Percentiles rank a stretch among this genome's conserved stretches.
These are phyloP conservation scores for Penicillium decumbens DNA, from an alignment of 2,329 filamentous ascomycete species.

Conservation along the genomic window DNA sequence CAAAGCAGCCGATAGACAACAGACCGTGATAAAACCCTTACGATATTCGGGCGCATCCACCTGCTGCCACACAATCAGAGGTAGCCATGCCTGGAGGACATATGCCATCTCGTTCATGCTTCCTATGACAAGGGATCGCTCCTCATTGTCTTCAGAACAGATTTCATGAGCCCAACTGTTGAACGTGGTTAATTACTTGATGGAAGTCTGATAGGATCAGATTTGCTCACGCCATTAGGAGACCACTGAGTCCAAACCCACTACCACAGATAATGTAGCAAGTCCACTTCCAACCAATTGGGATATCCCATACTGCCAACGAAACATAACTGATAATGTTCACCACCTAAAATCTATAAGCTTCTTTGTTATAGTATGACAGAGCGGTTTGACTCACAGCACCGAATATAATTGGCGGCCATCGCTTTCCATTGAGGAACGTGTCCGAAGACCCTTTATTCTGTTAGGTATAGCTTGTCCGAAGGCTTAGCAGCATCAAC, in stretches of 20 bases:
- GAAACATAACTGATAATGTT: constrained; percentile 45
- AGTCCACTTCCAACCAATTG: constrained; percentile 58
- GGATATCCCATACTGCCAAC: constrained; percentile 49
- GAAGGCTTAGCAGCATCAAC: neutral
- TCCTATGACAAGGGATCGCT: constrained; percentile 61
- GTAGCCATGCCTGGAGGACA: constrained; percentile 65
- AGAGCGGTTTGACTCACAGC: constrained; percentile 43
- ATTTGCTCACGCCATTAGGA: constrained; percentile 47
- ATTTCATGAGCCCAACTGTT: constrained; percentile 52
- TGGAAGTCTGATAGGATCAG: neutral
- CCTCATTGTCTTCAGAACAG: constrained; percentile 56
- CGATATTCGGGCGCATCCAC: constrained; percentile 56
- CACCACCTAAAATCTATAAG: constrained; percentile 19
- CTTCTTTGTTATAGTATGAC: neutral
- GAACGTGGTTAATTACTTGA: neutral
- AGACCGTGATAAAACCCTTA: constrained; percentile 58
- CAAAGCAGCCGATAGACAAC: constrained; percentile 47
- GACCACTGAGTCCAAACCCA: constrained; percentile 46
- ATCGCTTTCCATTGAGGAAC: constrained; percentile 55
- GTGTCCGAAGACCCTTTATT: constrained; percentile 56
- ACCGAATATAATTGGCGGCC: constrained; percentile 61
- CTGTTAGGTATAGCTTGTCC: neutral
- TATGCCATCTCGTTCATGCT: constrained; percentile 67
- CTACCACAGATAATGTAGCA: constrained; percentile 55
- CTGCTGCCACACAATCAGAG: constrained; percentile 62